phyloP scores from a whole-genome alignment of 1,139 yeast species.

The Taphrina deformans region DNA sequence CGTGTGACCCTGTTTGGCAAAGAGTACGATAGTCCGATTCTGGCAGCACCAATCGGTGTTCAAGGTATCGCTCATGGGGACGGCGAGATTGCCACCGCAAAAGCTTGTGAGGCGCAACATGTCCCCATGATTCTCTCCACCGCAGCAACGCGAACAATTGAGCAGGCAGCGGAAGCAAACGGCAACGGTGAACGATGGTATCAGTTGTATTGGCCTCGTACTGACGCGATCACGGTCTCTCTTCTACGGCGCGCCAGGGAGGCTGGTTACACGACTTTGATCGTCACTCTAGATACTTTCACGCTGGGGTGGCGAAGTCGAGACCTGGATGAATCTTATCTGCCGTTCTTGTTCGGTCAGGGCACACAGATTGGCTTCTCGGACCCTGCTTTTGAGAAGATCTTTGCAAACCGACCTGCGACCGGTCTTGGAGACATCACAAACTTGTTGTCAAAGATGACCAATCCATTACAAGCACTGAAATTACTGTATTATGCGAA shows the following conservation, averaged over 20 bases:
- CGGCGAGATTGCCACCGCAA: constrained; percentile 42
- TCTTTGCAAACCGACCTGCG: constrained; percentile 21
- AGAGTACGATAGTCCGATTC: constrained; percentile 40
- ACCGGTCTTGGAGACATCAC: constrained; percentile 18
- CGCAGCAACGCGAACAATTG: constrained; percentile 42
- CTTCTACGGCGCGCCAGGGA: constrained; percentile 41
- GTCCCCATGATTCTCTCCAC: constrained; percentile 42
- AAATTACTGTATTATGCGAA: constrained; percentile 26
- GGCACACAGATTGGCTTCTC: constrained; percentile 42
- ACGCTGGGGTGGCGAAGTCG: constrained; percentile 43
- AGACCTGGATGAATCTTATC: constrained; percentile 42
- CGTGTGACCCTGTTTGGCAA: constrained; percentile 39
- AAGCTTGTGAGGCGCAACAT: constrained; percentile 41
- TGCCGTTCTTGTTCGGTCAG: constrained; percentile 42
- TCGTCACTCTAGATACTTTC: constrained; percentile 43
- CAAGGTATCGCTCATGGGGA: constrained; percentile 42
- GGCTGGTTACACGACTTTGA: constrained; percentile 41
- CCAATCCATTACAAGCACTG: constrained; percentile 20
- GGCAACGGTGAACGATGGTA: constrained; percentile 41
- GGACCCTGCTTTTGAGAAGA: constrained; percentile 41
- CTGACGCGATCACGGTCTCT: constrained; percentile 42
- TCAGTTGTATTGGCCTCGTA: constrained; percentile 43
- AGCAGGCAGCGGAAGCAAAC: constrained; percentile 41
- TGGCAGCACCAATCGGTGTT: constrained; percentile 43
- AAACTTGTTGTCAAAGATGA: constrained; percentile 15